Base-by-base conservation (phyloP, 2,329 filamentous ascomycete genomes). In the Penicillium vulpinum region DNA sequence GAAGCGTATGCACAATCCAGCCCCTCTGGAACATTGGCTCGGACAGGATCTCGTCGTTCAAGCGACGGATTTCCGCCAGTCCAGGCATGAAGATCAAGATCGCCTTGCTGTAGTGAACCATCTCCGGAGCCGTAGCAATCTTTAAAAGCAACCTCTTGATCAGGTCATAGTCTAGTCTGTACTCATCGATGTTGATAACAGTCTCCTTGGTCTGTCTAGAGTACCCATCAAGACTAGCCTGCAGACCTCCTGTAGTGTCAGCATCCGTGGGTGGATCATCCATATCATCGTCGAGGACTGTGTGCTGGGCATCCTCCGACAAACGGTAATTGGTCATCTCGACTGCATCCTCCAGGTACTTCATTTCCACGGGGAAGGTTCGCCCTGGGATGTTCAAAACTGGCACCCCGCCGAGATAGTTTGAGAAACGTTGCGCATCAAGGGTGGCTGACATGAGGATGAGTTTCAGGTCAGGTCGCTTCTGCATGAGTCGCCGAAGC, bases 401-500 rank as follows among this genome's bases (percentile, higher is more conserved):
- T 0, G 93, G 93, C 1, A 93, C 93, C 5, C 87, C 86, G 54
- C 88, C 87, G 2, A 99, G 83, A 70, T 97, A 99, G 11, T 85
- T 85, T 0, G 94, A 97, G 71, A 99, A 97, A 16, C 88, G 87
- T 58, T 93, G 88, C 0, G 94, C 91, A 73, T 99, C 91, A 8
- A 99, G 91, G 0, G 94, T 99, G 11, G 94, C 94, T 63, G 93
- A 97, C 94, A 99, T 99, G 46, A 99, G 83, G 36, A 99, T 83
- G 21, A 99, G 89, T 75, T 96, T 97, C 50, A 99, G 80, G 62
- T 96, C 90, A 59, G 88, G 88, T 52, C 93, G 84, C 63, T 85
- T 84, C 29, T 83, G 73, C 77, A 97, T 83, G 4, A 99, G 80
- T 60, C 92, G 89, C 69, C 91, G 91, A 49, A 99, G 82, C 1